A percentile compares a stretch with the other conserved stretches of the same genome.
Evolutionary conservation across 176 grass and related monocot genomes (phyloP).

Genomic region (Ananas comosus): DNA sequence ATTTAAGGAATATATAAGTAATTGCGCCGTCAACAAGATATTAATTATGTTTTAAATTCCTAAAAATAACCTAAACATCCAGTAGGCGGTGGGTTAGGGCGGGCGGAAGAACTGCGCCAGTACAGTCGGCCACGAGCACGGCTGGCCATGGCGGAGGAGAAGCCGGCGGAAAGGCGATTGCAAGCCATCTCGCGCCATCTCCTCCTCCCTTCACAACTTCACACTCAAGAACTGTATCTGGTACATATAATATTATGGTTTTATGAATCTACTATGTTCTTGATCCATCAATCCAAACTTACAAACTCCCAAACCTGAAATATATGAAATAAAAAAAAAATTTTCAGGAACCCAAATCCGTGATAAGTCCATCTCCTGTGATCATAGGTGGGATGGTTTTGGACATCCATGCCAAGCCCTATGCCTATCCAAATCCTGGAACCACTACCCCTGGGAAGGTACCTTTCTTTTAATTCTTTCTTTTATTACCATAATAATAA

Average conservation of each 20-base stretch:
- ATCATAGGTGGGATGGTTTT: conserved; percentile 68
- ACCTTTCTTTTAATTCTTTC: conserved; percentile 1
- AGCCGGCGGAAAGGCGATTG: conserved; percentile 27
- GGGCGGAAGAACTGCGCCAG: no score
- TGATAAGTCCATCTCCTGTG: conserved; percentile 27
- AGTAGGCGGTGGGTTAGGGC: no score
- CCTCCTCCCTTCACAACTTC: background rate
- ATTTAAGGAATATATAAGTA: no score
- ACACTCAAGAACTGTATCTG: conserved; percentile 3
- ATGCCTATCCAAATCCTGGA: conserved; percentile 30
- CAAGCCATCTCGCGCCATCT: conserved; percentile 44
- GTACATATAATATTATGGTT: conserved; percentile 2
- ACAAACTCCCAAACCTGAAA: background rate
- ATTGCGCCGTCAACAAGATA: no score
- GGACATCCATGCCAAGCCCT: conserved; percentile 62
- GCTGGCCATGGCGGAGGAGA: background rate
- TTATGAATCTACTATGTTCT: background rate
- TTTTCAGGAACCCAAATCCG: conserved; percentile 24
- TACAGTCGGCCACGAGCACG: no score
- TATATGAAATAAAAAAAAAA: no score
- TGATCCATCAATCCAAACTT: background rate
- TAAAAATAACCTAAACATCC: no score
- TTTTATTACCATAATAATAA: no score
- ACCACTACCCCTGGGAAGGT: conserved; percentile 58
- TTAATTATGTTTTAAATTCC: no score